These are phyloP conservation scores for Rutstroemia sp. DNA, from an alignment of 2,329 filamentous ascomycete species.

Conservation along the genomic window DNA sequence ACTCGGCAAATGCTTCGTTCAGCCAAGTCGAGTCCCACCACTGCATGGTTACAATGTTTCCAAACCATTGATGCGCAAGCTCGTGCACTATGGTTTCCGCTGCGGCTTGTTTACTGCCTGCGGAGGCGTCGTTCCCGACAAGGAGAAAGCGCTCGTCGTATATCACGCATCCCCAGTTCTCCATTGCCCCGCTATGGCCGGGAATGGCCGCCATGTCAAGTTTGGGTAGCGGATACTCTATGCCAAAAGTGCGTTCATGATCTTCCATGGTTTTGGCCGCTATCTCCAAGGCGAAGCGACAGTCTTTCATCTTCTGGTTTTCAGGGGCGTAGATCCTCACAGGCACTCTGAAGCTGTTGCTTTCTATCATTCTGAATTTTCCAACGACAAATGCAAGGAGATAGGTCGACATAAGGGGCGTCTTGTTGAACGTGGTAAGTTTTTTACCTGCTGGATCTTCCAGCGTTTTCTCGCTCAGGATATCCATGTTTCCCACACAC, in stretches of 20 bases:
- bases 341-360: slow-evolving; percentile 59
- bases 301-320: slow-evolving; percentile 12
- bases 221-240: slow-evolving; percentile 62
- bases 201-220: slow-evolving; percentile 71
- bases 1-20: slow-evolving; percentile 67
- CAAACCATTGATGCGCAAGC: slow-evolving; percentile 69
- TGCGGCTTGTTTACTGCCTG: background rate
- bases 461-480: slow-evolving; percentile 30
- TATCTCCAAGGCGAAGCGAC: slow-evolving; percentile 40
- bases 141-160: slow-evolving; percentile 47
- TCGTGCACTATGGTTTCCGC: slow-evolving; percentile 57
- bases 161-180: slow-evolving; percentile 68
- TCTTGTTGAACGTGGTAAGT: slow-evolving; percentile 60
- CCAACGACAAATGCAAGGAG: slow-evolving; percentile 63
- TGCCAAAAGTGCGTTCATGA: slow-evolving; percentile 64
- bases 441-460: slow-evolving; percentile 46
- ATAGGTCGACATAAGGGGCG: slow-evolving; percentile 65
- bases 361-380: slow-evolving; percentile 61
- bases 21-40: slow-evolving; percentile 70
- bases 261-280: slow-evolving; percentile 59
- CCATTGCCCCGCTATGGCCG: slow-evolving; percentile 63
- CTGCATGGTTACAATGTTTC: slow-evolving; percentile 68
- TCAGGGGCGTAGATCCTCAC: slow-evolving; percentile 59
- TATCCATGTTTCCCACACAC: slow-evolving; percentile 65
- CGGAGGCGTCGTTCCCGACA: slow-evolving; percentile 44